Conservation (phyloP, 2,329 filamentous ascomycete species). For the Albophoma yamanashiensis region DNA sequence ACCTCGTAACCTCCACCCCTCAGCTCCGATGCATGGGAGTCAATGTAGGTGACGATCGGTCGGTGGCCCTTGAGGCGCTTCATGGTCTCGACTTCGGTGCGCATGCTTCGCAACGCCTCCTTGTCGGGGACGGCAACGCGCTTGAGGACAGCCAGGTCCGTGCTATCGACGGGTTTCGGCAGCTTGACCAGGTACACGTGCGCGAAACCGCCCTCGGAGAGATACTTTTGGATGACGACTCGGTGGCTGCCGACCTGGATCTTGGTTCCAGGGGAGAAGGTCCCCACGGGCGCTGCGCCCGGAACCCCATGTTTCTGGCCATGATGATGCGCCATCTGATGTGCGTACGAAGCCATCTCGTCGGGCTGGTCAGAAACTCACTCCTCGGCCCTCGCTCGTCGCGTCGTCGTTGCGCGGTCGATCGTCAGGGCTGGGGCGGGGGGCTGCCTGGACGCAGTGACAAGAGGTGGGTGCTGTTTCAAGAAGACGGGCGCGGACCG, state of each 20-base stretch:
- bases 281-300: conserved; percentile 57
- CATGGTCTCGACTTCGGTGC: conserved; percentile 98
- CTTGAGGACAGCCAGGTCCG: conserved; percentile 80
- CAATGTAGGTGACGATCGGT: conserved; percentile 95
- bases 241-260: conserved; percentile 90
- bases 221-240: conserved; percentile 91
- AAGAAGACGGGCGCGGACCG: neutral
- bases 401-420: neutral
- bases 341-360: conserved; percentile 26
- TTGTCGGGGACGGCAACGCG: conserved; percentile 95
- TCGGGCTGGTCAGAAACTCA: neutral
- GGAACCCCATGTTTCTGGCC: conserved; percentile 25
- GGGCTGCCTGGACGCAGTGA: neutral
- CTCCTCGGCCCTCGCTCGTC: neutral
- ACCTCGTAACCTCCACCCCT: conserved; percentile 93
- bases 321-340: conserved; percentile 18
- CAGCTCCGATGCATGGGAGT: conserved; percentile 93
- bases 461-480: neutral
- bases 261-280: conserved; percentile 88
- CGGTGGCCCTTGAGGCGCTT: conserved; percentile 96
- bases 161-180: conserved; percentile 63
- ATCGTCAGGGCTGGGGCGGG: neutral
- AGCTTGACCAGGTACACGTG: conserved; percentile 96
- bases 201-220: conserved; percentile 95
- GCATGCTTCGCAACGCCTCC: conserved; percentile 87